Conservation (phyloP, 2,329 filamentous ascomycete genomes). For the Magnaporthiopsis incrustans region DNA sequence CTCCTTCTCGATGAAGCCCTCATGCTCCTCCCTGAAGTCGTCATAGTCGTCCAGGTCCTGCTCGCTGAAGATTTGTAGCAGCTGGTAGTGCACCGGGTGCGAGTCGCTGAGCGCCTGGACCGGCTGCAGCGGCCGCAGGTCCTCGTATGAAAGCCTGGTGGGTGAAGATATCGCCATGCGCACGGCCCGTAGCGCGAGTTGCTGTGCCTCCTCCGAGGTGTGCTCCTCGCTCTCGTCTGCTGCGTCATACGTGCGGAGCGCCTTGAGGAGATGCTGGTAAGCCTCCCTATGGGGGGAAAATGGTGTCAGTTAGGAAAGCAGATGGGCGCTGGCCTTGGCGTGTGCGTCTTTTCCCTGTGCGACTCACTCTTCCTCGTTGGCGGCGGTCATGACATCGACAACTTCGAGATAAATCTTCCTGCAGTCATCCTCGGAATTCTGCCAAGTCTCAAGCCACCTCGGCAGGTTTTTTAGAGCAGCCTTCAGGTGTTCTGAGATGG, state of each 20-base stretch:
- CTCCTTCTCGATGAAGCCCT: conserved; percentile 73
- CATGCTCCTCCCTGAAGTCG: conserved; percentile 89
- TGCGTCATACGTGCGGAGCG: conserved; percentile 51
- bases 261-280: conserved; percentile 60
- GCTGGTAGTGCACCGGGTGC: conserved; percentile 77
- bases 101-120: conserved; percentile 82
- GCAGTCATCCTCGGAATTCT: conserved; percentile 70
- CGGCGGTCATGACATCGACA: conserved; percentile 70
- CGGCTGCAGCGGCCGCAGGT: conserved; percentile 71
- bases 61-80: conserved; percentile 91
- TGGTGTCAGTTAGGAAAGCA: background rate
- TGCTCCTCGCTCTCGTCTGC: conserved; percentile 45
- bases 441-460: conserved; percentile 76
- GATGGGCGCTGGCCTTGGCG: background rate
- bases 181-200: conserved; percentile 49
- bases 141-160: conserved; percentile 64
- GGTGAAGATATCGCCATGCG: conserved; percentile 45
- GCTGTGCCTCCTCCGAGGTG: conserved; percentile 51
- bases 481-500: conserved; percentile 76
- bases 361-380: conserved; percentile 67
- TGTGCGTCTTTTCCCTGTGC: background rate
- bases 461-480: conserved; percentile 78
- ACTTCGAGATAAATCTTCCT: conserved; percentile 80
- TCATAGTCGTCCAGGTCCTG: conserved; percentile 93
- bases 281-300: conserved; percentile 35